A percentile compares a stretch with the other conserved stretches of the same genome.
Conservation (phyloP, 495 filamentous ascomycete genomes). For the Choiromyces venosus region DNA sequence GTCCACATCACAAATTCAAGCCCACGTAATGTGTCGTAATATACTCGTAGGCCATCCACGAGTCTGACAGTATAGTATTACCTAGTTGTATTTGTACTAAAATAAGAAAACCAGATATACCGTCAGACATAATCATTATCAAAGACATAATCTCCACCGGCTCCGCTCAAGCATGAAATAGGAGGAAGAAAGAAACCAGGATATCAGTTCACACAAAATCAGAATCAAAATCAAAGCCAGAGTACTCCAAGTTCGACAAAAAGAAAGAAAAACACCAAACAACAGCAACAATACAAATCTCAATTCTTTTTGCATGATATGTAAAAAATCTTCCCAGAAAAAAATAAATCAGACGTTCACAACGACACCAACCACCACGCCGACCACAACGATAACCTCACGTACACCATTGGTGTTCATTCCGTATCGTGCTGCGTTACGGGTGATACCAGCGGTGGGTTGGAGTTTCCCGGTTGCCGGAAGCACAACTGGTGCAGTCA, state of each 20-base stretch:
- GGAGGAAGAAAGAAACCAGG: not conserved
- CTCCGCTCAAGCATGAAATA: not conserved
- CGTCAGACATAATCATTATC: not conserved
- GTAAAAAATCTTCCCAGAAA: not conserved
- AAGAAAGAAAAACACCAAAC: not conserved
- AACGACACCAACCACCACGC: constrained; percentile 26
- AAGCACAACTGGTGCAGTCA: constrained; percentile 21
- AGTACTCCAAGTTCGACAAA: not conserved
- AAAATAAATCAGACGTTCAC: constrained; percentile 9
- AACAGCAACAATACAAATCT: not conserved
- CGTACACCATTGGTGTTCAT: constrained; percentile 7
- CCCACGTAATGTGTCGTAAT: no score
- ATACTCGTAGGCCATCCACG: no score
- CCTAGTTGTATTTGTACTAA: not conserved
- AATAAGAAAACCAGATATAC: not conserved
- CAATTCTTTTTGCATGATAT: not conserved
- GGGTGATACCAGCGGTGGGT: constrained; percentile 15
- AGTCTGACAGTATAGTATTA: no score
- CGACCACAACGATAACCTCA: constrained; percentile 29
- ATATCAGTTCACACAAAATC: not conserved
- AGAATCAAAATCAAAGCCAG: not conserved
- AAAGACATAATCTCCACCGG: not conserved
- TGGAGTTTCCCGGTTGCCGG: constrained; percentile 23
- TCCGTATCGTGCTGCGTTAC: not conserved
- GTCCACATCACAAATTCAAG: no score